phyloP scores from a whole-genome alignment of 1,139 yeast genomes.

The Taiozyma onychis region DNA sequence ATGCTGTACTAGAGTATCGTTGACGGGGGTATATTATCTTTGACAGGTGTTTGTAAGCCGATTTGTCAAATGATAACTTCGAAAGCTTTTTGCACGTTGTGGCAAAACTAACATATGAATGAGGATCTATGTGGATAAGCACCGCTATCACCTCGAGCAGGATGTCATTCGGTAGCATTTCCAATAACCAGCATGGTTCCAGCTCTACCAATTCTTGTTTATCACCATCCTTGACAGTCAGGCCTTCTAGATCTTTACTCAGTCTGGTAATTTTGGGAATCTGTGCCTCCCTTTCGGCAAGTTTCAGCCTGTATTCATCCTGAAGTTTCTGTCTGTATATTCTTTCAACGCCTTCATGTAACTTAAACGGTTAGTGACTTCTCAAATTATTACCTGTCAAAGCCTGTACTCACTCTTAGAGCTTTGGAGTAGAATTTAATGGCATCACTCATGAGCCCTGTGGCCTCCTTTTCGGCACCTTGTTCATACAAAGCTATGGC shows the following conservation, averaged over 20 bases:
- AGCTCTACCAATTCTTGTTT: constrained; percentile 22
- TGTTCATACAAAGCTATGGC: constrained; percentile 64
- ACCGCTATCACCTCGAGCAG: constrained; percentile 48
- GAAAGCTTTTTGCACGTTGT: constrained; percentile 59
- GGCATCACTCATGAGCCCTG: constrained; percentile 79
- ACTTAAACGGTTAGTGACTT: constrained; percentile 9
- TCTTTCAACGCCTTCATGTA: constrained; percentile 64
- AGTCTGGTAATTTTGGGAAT: background rate
- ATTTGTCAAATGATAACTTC: constrained; percentile 51
- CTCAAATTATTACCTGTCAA: background rate
- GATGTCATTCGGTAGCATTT: constrained; percentile 60
- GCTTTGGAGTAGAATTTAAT: constrained; percentile 69
- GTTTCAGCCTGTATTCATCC: constrained; percentile 24
- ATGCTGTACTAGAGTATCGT: constrained; percentile 39
- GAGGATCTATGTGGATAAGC: constrained; percentile 47
- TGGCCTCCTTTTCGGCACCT: constrained; percentile 67
- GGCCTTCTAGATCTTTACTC: constrained; percentile 26
- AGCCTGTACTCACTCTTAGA: constrained; percentile 33
- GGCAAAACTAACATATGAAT: constrained; percentile 63
- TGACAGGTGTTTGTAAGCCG: constrained; percentile 55
- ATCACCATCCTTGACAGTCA: constrained; percentile 31
- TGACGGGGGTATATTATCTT: constrained; percentile 53
- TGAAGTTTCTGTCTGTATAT: constrained; percentile 51
- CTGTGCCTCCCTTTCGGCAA: constrained; percentile 14
- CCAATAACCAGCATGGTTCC: constrained; percentile 49